Conservation (phyloP, 148 eudicot species). For the Cornus kousa region DNA sequence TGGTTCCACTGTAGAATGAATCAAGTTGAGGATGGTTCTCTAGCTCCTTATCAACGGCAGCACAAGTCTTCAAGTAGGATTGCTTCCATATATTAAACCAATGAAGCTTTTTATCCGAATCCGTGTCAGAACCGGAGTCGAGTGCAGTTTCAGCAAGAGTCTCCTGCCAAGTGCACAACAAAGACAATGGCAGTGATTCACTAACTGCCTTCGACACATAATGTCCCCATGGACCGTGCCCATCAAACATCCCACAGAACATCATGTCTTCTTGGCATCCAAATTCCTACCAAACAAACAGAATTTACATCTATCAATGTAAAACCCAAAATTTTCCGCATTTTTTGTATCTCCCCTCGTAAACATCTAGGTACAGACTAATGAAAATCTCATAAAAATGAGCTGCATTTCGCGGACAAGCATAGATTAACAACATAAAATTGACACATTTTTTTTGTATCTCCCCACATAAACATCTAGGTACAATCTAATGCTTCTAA, state of each 20-base stretch:
- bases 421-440: too few relatives aligned
- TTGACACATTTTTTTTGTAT: too few relatives aligned
- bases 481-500: too few relatives aligned
- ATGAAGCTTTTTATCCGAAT: conserved; percentile 48
- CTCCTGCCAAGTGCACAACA: conserved; percentile 84
- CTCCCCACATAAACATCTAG: too few relatives aligned
- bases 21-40: conserved; percentile 62
- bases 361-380: not conserved
- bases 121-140: conserved; percentile 54
- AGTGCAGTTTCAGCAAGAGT: conserved; percentile 49
- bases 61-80: conserved; percentile 78
- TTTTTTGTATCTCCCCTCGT: not conserved
- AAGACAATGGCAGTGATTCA: conserved; percentile 70
- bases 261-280: conserved; percentile 93
- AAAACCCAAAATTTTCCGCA: not conserved
- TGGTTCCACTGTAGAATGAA: conserved; percentile 77
- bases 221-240: conserved; percentile 98
- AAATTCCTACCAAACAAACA: conserved; percentile 56
- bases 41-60: conserved; percentile 68
- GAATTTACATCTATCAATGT: not conserved
- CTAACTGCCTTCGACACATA: conserved; percentile 80
- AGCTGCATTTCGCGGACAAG: too few relatives aligned
- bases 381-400: too few relatives aligned
- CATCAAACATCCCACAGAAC: conserved; percentile 91
- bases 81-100: conserved; percentile 70